Conservation (phyloP, 73 alveolate species). For the Paramecium sonneborni region DNA sequence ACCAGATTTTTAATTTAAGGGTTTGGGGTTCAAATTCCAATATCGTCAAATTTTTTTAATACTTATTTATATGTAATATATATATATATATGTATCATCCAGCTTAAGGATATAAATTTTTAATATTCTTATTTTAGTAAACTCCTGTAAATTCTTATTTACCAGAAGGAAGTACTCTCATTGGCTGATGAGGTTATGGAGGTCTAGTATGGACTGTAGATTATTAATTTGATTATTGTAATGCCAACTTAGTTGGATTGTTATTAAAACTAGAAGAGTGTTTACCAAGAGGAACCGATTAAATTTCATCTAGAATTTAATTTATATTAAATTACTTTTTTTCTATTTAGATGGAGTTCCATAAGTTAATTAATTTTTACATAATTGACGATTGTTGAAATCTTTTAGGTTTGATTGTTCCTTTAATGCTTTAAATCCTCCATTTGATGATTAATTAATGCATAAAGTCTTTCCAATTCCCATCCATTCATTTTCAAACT, state of each 20-base stretch:
- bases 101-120: background rate
- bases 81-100: background rate
- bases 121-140: background rate
- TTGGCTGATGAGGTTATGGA: background rate
- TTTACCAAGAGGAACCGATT: background rate
- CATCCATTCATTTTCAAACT: slow-evolving; percentile 34
- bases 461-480: background rate
- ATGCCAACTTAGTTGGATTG: background rate
- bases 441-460: background rate
- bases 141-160: background rate
- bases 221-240: background rate
- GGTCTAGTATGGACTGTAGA: background rate
- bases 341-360: background rate
- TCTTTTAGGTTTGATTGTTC: background rate
- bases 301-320: background rate
- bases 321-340: background rate
- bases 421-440: background rate
- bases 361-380: background rate
- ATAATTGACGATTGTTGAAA: background rate
- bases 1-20: background rate
- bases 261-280: background rate
- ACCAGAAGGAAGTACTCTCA: background rate
- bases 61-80: too few relatives aligned
- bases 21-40: background rate
- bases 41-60: background rate